These are phyloP conservation scores for Fistulinella prunicolor DNA, from an alignment of 768 basidiomycete species.

Conservation along the genomic window DNA sequence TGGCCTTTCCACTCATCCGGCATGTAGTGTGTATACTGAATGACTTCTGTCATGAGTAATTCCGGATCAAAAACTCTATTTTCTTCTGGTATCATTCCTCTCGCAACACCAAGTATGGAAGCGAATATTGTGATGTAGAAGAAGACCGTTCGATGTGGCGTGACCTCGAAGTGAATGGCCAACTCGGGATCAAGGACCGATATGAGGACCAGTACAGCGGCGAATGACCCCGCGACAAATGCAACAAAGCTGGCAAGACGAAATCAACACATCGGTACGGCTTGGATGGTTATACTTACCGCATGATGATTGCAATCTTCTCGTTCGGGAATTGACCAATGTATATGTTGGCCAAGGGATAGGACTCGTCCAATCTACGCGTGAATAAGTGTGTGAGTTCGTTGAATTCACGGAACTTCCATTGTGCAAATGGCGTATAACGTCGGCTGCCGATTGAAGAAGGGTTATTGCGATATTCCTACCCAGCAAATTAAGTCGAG, in stretches of 20 bases:
- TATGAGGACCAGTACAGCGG: constrained; percentile 89
- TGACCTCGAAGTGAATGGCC: constrained; percentile 92
- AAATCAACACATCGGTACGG: neutral
- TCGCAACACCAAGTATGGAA: constrained; percentile 79
- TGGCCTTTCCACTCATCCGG: constrained; percentile 88
- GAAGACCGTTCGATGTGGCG: constrained; percentile 85
- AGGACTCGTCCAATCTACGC: constrained; percentile 81
- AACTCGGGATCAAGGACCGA: constrained; percentile 93
- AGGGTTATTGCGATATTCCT: constrained; percentile 99
- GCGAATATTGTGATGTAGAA: constrained; percentile 93
- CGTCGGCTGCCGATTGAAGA: constrained; percentile 89
- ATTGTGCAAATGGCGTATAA: constrained; percentile 93
- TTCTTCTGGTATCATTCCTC: constrained; percentile 96
- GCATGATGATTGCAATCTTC: constrained; percentile 83
- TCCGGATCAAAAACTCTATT: constrained; percentile 94
- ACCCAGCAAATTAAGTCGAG: neutral
- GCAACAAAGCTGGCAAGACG: constrained; percentile 75
- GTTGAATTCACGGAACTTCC: constrained; percentile 99
- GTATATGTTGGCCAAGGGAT: constrained; percentile 89
- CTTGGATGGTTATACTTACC: constrained; percentile 48
- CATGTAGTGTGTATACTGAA: constrained; percentile 94
- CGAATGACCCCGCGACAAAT: constrained; percentile 95
- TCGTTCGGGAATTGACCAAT: constrained; percentile 98
- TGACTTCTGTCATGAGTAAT: constrained; percentile 85
- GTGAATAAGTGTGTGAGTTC: constrained; percentile 93